Percentiles rank a stretch among this genome's conserved stretches.
Evolutionary conservation across 768 basidiomycete species (phyloP).

Genomic region (Leucosporidium scottii): DNA sequence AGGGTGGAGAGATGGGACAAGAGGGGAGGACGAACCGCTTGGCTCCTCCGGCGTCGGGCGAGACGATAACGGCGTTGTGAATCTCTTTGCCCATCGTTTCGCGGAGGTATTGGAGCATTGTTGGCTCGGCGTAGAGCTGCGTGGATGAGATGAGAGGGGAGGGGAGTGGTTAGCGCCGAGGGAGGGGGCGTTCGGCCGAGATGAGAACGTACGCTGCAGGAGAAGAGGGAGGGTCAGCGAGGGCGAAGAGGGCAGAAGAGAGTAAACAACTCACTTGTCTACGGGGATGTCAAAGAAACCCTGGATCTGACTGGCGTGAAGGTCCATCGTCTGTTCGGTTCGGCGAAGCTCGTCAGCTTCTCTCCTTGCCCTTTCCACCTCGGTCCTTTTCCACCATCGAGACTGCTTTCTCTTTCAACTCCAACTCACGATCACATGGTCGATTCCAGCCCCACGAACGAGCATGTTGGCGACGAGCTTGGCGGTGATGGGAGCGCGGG

Average conservation of each 20-base stretch:
- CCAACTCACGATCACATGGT: conserved; percentile 82
- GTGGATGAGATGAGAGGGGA: neutral
- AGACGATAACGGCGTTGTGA: conserved; percentile 83
- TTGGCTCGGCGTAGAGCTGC: conserved; percentile 91
- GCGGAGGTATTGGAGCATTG: conserved; percentile 88
- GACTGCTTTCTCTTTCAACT: too few species aligned
- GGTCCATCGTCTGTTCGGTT: conserved; percentile 77
- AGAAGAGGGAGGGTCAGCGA: neutral
- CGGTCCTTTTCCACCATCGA: neutral
- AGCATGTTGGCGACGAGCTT: conserved; percentile 98
- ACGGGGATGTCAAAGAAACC: conserved; percentile 99
- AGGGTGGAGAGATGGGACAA: neutral
- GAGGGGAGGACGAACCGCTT: conserved; percentile 59
- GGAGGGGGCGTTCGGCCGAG: neutral
- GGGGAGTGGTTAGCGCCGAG: neutral
- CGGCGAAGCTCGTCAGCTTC: neutral
- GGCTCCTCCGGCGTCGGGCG: conserved; percentile 95
- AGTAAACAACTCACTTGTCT: conserved; percentile 72
- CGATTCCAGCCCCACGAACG: conserved; percentile 73
- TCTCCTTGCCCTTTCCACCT: neutral
- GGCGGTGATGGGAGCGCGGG: conserved; percentile 91
- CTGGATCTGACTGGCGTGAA: conserved; percentile 98
- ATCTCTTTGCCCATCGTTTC: conserved; percentile 65
- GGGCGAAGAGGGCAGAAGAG: neutral
- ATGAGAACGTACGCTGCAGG: conserved; percentile 28